Evolutionary conservation across 352 stramenopile genomes (phyloP), one percentile per base, ranked within the genome.

Genomic region (Pythium brachiatum): DNA sequence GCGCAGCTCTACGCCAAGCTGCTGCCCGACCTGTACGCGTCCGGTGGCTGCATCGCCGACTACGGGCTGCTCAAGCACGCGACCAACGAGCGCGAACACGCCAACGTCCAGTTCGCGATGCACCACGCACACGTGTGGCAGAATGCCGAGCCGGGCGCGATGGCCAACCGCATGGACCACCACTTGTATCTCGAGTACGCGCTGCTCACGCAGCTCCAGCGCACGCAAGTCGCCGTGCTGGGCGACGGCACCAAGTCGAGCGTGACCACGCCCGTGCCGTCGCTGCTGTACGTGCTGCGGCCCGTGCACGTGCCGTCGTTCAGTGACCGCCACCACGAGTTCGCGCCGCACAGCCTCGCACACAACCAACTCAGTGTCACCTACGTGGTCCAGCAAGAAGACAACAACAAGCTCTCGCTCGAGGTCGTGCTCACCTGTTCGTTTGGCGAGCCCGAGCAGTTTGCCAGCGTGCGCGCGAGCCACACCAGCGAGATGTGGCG

Each of bases 1-100:
- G 56, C 62, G 21, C 70, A 76, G 18, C 59, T 87, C 6, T 65
- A 84, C 20, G 69, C 72, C 1, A 60, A 71, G 11, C 66, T 92
- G 3, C 31, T 90, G 26, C 73, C 78, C 0, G 59, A 71, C 4
- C 72, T 75, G 31, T 84, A 79, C 66, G 64, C 74, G 15, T 78
- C 75, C 0, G 78, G 78, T 4, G 75, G 75, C 0, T 62, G 57
- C 21, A 70, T 82, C 12, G 63, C 66, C n/a, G 68, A 75, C 31
- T 90, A 88, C 27, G 58, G 69, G 15, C 72, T 69, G 18, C 63
- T 90, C 13, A 66, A 83, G 46, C 78, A 89, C 53, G 64, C 69
- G 18, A 92, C 80, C n/a, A 76, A 72, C 36, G 83, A 92, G 60
- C 72, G 75, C 46, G 83, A 92, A 64, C 74, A 88, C 53, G 73